phyloP scores from a whole-genome alignment of 306 rosid genomes.

The Castanea mollissima region DNA sequence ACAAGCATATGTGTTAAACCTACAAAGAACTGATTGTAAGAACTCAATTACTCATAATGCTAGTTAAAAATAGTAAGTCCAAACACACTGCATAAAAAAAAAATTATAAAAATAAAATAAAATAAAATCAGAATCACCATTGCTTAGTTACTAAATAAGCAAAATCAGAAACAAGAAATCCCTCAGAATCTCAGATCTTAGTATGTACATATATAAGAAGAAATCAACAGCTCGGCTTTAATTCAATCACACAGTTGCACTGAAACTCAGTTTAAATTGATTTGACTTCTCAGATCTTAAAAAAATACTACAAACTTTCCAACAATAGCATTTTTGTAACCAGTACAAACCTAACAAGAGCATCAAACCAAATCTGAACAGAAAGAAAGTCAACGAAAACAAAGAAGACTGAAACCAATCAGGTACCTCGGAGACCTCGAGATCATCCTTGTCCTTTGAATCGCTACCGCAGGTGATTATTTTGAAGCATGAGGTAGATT shows the following conservation, averaged over 20 bases:
- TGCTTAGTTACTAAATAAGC: neutral
- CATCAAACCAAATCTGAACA: neutral
- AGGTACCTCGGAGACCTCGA: slow-evolving; percentile 46
- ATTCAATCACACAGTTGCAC: neutral
- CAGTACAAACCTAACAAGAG: neutral
- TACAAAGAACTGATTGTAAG: neutral
- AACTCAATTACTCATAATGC: neutral
- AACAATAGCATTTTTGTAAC: neutral
- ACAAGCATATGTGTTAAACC: neutral
- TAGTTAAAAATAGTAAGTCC: neutral
- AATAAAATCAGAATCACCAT: neutral
- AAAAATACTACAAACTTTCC: neutral
- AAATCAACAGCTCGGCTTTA: neutral
- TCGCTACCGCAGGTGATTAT: slow-evolving; percentile 72
- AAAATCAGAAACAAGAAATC: neutral
- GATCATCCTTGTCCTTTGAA: slow-evolving; percentile 52
- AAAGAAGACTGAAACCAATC: neutral
- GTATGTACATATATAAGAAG: neutral
- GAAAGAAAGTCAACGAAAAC: neutral
- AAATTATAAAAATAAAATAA: too few species aligned
- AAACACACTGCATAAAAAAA: neutral
- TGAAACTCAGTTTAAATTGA: neutral
- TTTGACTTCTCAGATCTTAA: slow-evolving; percentile 29
- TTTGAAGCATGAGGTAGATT: slow-evolving; percentile 77
- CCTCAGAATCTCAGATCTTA: neutral